Percentiles rank a stretch among this genome's conserved stretches.
Conservation (phyloP, 257 asterid genomes). For the Scutellaria baicalensis region DNA sequence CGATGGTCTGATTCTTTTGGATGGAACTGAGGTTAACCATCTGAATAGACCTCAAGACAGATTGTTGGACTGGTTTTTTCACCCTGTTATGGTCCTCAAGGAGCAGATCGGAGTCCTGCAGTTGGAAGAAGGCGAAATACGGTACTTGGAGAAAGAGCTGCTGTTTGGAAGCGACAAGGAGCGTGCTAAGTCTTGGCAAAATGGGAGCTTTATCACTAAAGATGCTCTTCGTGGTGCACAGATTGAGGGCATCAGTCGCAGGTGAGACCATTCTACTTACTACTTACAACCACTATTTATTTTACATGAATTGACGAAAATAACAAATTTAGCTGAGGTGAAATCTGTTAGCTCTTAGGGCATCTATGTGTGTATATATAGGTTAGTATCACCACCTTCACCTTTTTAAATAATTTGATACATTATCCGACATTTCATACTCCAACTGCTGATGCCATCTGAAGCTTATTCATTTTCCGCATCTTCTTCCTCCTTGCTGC, state of each 20-base stretch:
- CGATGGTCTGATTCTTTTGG: slow-evolving; percentile 54
- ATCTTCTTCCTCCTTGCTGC: too few relatives aligned
- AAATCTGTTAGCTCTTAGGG: too few relatives aligned
- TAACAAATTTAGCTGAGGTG: too few relatives aligned
- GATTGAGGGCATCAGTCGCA: slow-evolving; percentile 79
- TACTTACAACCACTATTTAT: background rate
- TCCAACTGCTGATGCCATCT: too few relatives aligned
- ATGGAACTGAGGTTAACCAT: slow-evolving; percentile 66
- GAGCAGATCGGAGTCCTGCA: slow-evolving; percentile 67
- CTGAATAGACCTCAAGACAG: slow-evolving; percentile 83
- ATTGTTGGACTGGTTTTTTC: slow-evolving; percentile 84
- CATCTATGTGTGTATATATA: too few relatives aligned
- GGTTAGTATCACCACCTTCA: too few relatives aligned
- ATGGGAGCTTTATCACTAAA: slow-evolving; percentile 50
- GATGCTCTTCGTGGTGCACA: slow-evolving; percentile 84
- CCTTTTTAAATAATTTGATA: too few relatives aligned
- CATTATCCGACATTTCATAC: too few relatives aligned
- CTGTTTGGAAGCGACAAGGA: slow-evolving; percentile 50
- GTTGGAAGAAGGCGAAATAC: slow-evolving; percentile 64
- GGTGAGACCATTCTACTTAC: slow-evolving; percentile 31
- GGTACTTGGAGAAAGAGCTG: slow-evolving; percentile 58
- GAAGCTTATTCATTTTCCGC: too few relatives aligned
- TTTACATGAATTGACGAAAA: background rate
- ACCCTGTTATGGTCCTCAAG: slow-evolving; percentile 76
- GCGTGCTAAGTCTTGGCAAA: slow-evolving; percentile 70